Base-by-base conservation (phyloP, 2,329 filamentous ascomycete species). In the Cordyceps pruinosa region DNA sequence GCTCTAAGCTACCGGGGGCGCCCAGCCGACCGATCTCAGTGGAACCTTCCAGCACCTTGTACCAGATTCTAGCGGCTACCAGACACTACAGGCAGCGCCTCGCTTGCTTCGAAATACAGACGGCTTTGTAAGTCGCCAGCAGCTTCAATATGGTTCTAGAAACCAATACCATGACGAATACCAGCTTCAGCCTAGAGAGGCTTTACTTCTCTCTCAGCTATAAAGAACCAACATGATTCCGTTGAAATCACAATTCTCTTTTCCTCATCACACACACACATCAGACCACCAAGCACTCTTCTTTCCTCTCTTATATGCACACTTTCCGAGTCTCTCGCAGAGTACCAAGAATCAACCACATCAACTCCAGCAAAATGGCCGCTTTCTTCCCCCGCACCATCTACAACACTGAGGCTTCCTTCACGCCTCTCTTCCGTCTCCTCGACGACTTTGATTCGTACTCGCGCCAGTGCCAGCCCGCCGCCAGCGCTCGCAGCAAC, bases 381-480 rank as follows among this genome's bases (percentile, higher is more conserved):
- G 78, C 82, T 63, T 74, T 85, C 74, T 84, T 84, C 74, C 75
- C 79, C 59, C 76, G 77, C 68, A 73, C 73, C 66, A 72, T 78
- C 65, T 75, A 80, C 75, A 70, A 75, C 66, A 63, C 72, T 61
- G 73, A 78, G 68, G 67, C 75, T 63, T 78, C 77, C 69, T 82
- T 84, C 70, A 77, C 76, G 37, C 79, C 82, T 55, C 79, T 86
- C 66, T 84, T 86, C 77, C 81, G 81, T 59, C 77, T 86, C 59
- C 78, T 86, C 50, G 81, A 85, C 64, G 82, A 85, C 71, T 84
- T 82, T 62, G 82, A 86, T 67, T 75, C 72, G 67, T 83, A 84
- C 71, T 74, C 72, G 61, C 73, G 73, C 46, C 72, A 77, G 60
- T 62, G 61, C 34, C 60, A 60, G 48, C 37, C 45, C 15, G 25